Evolutionary conservation across 495 filamentous ascomycete genomes (phyloP).

Genomic region (Daldinia decipiens): DNA sequence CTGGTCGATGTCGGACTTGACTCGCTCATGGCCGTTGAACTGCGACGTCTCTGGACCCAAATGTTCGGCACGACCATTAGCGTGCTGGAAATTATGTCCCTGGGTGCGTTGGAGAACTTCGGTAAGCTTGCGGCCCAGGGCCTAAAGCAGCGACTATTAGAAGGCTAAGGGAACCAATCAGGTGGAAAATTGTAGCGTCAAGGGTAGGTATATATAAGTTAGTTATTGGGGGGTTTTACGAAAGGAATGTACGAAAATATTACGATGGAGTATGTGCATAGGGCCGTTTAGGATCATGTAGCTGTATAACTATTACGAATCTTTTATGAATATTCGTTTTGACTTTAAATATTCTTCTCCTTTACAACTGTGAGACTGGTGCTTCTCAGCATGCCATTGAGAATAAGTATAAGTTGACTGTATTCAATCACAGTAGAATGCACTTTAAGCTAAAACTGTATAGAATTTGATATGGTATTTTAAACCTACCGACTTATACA

Average conservation of each 20-base stretch:
- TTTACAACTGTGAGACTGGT: no score
- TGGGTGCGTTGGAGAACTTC: conserved; percentile 18
- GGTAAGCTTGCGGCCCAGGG: conserved; percentile 15
- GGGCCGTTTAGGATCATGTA: background rate
- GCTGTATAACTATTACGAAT: background rate
- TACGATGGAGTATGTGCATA: background rate
- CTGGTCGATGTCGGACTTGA: conserved; percentile 17
- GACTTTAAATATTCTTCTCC: background rate
- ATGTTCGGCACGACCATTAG: conserved; percentile 4
- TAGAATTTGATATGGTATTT: no score
- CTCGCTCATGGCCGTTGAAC: conserved; percentile 17
- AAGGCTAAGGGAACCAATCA: background rate
- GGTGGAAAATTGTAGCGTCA: background rate
- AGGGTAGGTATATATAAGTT: background rate
- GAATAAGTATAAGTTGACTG: no score
- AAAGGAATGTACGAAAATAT: background rate
- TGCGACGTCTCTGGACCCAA: conserved; percentile 3
- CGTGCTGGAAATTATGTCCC: conserved; percentile 10
- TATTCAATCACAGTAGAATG: no score
- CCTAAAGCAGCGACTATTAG: conserved; percentile 15
- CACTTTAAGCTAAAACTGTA: no score
- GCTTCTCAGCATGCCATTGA: no score
- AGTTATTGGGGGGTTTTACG: background rate
- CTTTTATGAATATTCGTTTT: background rate
- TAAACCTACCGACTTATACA: no score